A percentile compares a stretch with the other conserved stretches of the same genome.
These are phyloP conservation scores for Teunomyces tritomae DNA, from an alignment of 805 yeast genomes.

Conservation along the genomic window DNA sequence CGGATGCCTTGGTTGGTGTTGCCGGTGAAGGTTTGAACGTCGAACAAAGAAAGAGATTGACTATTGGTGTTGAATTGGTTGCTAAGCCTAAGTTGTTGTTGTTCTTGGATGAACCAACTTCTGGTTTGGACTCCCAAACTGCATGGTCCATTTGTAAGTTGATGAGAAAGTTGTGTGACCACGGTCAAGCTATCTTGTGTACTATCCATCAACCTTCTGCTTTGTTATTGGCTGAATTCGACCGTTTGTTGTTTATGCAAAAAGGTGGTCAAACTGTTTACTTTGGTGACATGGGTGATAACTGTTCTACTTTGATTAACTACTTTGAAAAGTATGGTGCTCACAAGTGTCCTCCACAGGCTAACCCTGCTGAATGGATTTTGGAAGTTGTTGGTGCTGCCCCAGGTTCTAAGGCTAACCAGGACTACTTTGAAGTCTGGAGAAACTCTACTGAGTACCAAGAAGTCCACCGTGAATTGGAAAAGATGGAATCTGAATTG, in stretches of 20 bases:
- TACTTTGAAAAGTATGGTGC: slow-evolving; percentile 77
- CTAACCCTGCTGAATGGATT: slow-evolving; percentile 75
- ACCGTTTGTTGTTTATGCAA: slow-evolving; percentile 60
- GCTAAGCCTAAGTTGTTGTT: slow-evolving; percentile 38
- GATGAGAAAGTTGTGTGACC: slow-evolving; percentile 63
- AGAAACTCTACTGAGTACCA: slow-evolving; percentile 19
- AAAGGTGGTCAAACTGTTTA: slow-evolving; percentile 80
- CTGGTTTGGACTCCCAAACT: slow-evolving; percentile 42
- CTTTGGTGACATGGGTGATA: slow-evolving; percentile 75
- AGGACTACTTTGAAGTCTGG: slow-evolving; percentile 73
- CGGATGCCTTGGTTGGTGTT: slow-evolving; percentile 31
- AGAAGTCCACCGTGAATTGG: slow-evolving; percentile 12
- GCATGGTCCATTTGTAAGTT: slow-evolving; percentile 68
- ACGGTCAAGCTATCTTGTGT: slow-evolving; percentile 74
- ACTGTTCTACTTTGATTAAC: slow-evolving; percentile 53
- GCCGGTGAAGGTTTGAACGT: slow-evolving; percentile 37
- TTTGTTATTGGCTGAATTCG: slow-evolving; percentile 63
- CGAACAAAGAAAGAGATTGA: slow-evolving; percentile 38
- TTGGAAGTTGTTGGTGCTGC: slow-evolving; percentile 77
- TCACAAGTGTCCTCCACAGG: slow-evolving; percentile 36
- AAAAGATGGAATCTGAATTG: slow-evolving; percentile 13
- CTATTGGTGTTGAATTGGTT: slow-evolving; percentile 40
- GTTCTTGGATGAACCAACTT: slow-evolving; percentile 42
- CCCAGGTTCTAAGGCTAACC: slow-evolving; percentile 69
- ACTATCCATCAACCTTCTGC: slow-evolving; percentile 82